A percentile compares a stretch with the other conserved stretches of the same genome.
Conservation (phyloP, 2,329 filamentous ascomycete genomes). For the Dactylellina parvicollis region DNA sequence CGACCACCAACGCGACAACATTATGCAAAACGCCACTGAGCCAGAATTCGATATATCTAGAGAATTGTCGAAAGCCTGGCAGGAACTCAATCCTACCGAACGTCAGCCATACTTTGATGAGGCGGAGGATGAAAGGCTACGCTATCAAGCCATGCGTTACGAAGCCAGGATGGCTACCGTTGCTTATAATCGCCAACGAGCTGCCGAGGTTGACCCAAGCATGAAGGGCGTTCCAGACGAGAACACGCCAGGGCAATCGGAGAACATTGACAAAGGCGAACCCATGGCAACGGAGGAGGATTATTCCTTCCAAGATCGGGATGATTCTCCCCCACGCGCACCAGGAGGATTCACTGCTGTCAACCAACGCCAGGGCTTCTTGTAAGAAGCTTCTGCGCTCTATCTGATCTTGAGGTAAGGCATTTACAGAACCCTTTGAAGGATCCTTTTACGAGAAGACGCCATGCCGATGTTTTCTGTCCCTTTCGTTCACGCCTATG, state of each 20-base stretch:
- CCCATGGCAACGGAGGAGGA: conserved; percentile 52
- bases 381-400: conserved; percentile 4
- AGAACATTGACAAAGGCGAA: conserved; percentile 51
- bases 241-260: conserved; percentile 35
- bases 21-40: conserved; percentile 57
- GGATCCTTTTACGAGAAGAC: too few species aligned
- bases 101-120: conserved; percentile 58
- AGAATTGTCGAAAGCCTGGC: conserved; percentile 58
- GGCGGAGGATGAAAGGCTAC: conserved; percentile 57
- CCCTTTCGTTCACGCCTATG: background rate
- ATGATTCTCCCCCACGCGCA: conserved; percentile 44
- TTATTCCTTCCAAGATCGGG: conserved; percentile 44
- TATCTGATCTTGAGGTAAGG: too few species aligned
- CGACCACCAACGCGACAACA: conserved; percentile 57
- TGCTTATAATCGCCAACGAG: conserved; percentile 54
- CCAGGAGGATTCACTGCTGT: conserved; percentile 57
- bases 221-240: conserved; percentile 23
- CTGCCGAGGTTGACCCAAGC: conserved; percentile 40
- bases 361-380: conserved; percentile 54
- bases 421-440: too few species aligned
- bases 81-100: conserved; percentile 56
- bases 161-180: conserved; percentile 54
- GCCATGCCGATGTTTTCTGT: too few species aligned
- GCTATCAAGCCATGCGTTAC: conserved; percentile 57
- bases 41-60: conserved; percentile 59